Conservation (phyloP, 768 basidiomycete genomes). For the Macrocybe gigantea region DNA sequence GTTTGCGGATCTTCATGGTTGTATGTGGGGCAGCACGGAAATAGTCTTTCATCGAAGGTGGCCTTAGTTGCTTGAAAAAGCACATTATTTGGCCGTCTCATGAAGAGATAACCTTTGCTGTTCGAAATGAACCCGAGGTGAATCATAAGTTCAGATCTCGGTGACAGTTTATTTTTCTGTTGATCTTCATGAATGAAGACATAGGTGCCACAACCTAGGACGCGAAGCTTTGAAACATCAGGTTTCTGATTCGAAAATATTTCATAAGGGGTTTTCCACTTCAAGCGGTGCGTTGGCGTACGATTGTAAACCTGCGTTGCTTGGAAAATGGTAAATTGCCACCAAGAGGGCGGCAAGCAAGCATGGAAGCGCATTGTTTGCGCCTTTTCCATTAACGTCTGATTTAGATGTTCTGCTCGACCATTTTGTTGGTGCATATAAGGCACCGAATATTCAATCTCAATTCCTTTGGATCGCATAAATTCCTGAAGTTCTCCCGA, state of each 20-base stretch:
- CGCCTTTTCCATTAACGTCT: background rate
- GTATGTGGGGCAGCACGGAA: background rate
- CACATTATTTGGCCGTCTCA: background rate
- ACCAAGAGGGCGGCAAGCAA: constrained; percentile 1
- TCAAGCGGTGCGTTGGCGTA: background rate
- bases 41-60: constrained; percentile 4
- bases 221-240: background rate
- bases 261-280: background rate
- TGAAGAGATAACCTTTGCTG: background rate
- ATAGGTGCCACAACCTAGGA: constrained; percentile 7
- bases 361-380: constrained; percentile 1
- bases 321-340: constrained; percentile 5
- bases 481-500: background rate
- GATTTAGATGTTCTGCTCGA: constrained; percentile 12
- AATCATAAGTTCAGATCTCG: background rate
- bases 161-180: constrained; percentile 1
- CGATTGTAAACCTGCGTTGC: background rate
- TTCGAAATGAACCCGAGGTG: background rate
- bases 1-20: background rate
- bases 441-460: constrained; percentile 3
- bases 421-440: constrained; percentile 14
- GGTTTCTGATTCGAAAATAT: background rate
- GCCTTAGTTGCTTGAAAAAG: constrained; percentile 3
- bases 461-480: background rate
- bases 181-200: background rate